Conservation (phyloP, 139 green algal genomes). For the Micractinium sp. region DNA sequence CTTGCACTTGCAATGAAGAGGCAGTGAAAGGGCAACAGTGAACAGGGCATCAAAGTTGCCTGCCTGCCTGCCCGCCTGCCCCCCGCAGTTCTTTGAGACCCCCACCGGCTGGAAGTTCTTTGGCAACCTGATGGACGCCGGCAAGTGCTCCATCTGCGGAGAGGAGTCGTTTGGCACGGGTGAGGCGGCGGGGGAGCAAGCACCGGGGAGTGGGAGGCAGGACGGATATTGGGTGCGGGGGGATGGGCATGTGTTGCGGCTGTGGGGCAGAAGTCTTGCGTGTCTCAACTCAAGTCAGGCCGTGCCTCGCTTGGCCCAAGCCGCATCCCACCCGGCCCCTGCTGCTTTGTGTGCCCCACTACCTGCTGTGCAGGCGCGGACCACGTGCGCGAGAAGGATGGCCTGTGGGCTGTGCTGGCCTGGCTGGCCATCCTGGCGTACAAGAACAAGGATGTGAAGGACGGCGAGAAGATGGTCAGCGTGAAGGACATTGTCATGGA, state of each 20-base stretch:
- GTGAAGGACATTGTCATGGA: conserved; percentile 93
- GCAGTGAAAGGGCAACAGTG: too few relatives aligned
- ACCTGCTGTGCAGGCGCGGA: conserved; percentile 66
- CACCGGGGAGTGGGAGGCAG: too few relatives aligned
- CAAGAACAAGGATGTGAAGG: conserved; percentile 88
- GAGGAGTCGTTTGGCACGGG: conserved; percentile 98
- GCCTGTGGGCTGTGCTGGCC: conserved; percentile 96
- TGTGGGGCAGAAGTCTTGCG: too few relatives aligned
- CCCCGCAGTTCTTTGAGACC: conserved; percentile 93
- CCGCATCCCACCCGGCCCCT: too few relatives aligned
- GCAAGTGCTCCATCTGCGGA: conserved; percentile 93
- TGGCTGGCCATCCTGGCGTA: conserved; percentile 94
- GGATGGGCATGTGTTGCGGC: too few relatives aligned
- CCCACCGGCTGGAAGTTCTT: conserved; percentile 99
- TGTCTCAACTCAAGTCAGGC: too few relatives aligned
- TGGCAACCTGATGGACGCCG: conserved; percentile 98
- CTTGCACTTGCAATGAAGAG: too few relatives aligned
- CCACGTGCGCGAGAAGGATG: conserved; percentile 98
- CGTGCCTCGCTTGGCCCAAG: too few relatives aligned
- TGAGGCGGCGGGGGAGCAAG: neutral
- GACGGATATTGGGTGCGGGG: too few relatives aligned
- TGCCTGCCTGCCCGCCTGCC: too few relatives aligned
- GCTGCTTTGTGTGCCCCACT: too few relatives aligned
- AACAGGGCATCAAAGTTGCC: too few relatives aligned
- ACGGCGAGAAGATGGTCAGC: conserved; percentile 78